A percentile compares a stretch with the other conserved stretches of the same genome.
phyloP scores from a whole-genome alignment of 192 early-diverging fungal species.

The Podila clonocystis region DNA sequence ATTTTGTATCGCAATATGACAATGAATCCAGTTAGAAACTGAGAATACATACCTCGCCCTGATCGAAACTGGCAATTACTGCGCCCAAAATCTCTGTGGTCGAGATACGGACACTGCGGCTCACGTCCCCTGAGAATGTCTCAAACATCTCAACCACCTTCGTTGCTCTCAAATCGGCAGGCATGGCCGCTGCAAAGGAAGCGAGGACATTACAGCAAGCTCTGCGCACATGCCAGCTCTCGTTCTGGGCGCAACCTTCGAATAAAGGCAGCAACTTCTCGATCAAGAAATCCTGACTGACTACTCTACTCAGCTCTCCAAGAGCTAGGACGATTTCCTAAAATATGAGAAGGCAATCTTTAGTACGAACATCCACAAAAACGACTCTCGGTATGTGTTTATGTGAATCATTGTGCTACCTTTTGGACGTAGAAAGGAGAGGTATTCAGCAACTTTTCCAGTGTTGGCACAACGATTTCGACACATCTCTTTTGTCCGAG shows the following conservation, averaged over 20 bases:
- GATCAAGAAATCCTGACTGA: slow-evolving; percentile 32
- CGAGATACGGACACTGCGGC: slow-evolving; percentile 62
- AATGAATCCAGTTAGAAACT: background rate
- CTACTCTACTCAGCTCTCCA: slow-evolving; percentile 25
- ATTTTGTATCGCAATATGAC: background rate
- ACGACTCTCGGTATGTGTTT: background rate
- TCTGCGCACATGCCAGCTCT: slow-evolving; percentile 68
- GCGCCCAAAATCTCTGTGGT: slow-evolving; percentile 67
- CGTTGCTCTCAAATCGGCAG: slow-evolving; percentile 52
- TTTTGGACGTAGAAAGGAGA: slow-evolving; percentile 68
- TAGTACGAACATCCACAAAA: background rate
- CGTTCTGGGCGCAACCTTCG: slow-evolving; percentile 57
- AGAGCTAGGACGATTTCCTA: slow-evolving; percentile 52
- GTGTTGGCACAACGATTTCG: slow-evolving; percentile 56
- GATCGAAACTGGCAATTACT: slow-evolving; percentile 64
- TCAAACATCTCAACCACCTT: slow-evolving; percentile 60
- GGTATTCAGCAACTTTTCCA: slow-evolving; percentile 56
- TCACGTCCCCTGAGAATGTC: slow-evolving; percentile 62
- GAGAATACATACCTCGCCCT: slow-evolving; percentile 13
- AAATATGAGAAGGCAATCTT: background rate
- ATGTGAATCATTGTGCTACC: slow-evolving; percentile 12
- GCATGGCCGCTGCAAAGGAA: slow-evolving; percentile 56
- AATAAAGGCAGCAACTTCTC: slow-evolving; percentile 62
- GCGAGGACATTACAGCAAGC: slow-evolving; percentile 63
- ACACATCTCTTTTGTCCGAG: slow-evolving; percentile 60